phyloP scores from a whole-genome alignment of 106 monocot genomes.

The Hemerocallis citrina region DNA sequence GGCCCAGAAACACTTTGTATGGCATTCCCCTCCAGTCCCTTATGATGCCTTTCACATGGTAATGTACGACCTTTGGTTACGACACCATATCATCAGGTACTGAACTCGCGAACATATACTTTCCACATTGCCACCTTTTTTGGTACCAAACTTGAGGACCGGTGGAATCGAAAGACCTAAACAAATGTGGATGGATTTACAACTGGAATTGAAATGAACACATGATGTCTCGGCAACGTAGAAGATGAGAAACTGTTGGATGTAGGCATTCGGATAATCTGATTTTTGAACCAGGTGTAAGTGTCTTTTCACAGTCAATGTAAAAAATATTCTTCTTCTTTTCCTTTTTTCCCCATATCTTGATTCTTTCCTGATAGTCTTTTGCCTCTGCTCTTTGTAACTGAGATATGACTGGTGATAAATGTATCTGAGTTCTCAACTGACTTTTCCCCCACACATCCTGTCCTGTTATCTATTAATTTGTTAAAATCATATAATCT shows the following conservation, averaged over 20 bases:
- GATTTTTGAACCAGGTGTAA: background rate
- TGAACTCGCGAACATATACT: constrained; percentile 6
- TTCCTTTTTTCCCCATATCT: background rate
- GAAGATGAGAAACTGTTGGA: background rate
- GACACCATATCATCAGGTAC: constrained; percentile 78
- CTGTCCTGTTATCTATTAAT: background rate
- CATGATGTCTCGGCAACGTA: background rate
- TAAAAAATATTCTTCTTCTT: background rate
- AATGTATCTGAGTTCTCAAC: too few species aligned
- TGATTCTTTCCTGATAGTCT: background rate
- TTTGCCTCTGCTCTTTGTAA: background rate
- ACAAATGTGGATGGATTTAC: background rate
- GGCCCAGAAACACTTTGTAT: constrained; percentile 89
- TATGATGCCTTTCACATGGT: constrained; percentile 97
- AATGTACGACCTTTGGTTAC: constrained; percentile 89
- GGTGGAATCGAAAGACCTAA: background rate
- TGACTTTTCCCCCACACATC: background rate
- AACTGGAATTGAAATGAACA: background rate
- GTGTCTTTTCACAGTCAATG: background rate
- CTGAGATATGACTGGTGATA: background rate
- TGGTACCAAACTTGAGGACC: background rate
- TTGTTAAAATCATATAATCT: background rate
- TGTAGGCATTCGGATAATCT: background rate
- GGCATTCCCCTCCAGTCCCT: constrained; percentile 63
- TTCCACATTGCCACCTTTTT: background rate